phyloP scores from a whole-genome alignment of 305 asterid genomes.

The Fraxinus nigra region DNA sequence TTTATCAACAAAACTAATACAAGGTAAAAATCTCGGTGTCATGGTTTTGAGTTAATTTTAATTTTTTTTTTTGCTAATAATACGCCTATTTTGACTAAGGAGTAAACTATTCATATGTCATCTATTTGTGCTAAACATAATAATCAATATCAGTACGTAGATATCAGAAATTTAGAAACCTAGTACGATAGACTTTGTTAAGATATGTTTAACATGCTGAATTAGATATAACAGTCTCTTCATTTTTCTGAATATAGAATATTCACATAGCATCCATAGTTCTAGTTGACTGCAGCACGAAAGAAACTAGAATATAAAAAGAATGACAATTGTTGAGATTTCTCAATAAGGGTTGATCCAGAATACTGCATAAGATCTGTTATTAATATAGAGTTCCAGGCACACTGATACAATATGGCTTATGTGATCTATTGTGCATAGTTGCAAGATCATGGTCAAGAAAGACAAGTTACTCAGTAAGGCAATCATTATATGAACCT shows the following conservation, averaged over 20 bases:
- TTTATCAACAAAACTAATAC: neutral
- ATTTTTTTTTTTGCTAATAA: neutral
- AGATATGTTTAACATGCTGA: neutral
- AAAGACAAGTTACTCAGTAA: neutral
- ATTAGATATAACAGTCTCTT: neutral
- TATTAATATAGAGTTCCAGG: neutral
- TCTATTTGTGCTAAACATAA: neutral
- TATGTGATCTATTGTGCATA: neutral
- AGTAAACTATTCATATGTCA: neutral
- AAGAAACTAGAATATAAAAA: neutral
- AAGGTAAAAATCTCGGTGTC: neutral
- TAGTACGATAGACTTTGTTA: neutral
- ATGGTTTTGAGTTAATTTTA: neutral
- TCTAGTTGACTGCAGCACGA: neutral
- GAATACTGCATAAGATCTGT: neutral
- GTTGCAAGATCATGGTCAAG: constrained; percentile 16
- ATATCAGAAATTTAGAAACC: neutral
- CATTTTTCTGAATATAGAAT: neutral
- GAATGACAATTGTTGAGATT: neutral
- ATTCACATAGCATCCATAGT: neutral
- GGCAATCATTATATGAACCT: neutral
- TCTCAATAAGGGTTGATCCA: neutral
- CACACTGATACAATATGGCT: neutral
- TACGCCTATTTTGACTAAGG: neutral
- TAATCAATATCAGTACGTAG: neutral